Evolutionary conservation across 2,329 filamentous ascomycete species (phyloP).

Genomic region (Phaeophleospora eucalypticola): DNA sequence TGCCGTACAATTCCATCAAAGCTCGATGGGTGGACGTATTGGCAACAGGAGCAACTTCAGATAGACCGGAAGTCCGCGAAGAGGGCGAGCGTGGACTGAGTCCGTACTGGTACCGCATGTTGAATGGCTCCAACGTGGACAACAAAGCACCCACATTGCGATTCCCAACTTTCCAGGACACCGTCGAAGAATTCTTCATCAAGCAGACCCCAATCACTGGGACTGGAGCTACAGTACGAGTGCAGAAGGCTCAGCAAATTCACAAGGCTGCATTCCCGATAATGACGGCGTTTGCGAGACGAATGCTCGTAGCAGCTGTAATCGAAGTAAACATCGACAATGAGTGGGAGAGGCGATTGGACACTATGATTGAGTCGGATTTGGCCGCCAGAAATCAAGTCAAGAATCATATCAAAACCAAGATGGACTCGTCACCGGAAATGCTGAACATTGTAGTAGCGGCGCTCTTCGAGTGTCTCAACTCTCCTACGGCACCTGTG

Average conservation of each 20-base stretch:
- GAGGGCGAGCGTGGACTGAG: slow-evolving; percentile 87
- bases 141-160: slow-evolving; percentile 25
- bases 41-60: slow-evolving; percentile 64
- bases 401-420: slow-evolving; percentile 46
- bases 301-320: slow-evolving; percentile 57
- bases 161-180: slow-evolving; percentile 43
- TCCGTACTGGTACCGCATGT: slow-evolving; percentile 65
- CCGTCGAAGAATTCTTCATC: slow-evolving; percentile 45
- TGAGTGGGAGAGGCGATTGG: slow-evolving; percentile 80
- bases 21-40: slow-evolving; percentile 87
- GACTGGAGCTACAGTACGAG: slow-evolving; percentile 23
- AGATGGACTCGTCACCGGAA: slow-evolving; percentile 38
- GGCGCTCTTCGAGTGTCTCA: slow-evolving; percentile 23
- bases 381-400: slow-evolving; percentile 59
- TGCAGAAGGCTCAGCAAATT: slow-evolving; percentile 15
- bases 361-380: slow-evolving; percentile 67
- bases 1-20: slow-evolving; percentile 72
- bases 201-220: slow-evolving; percentile 26
- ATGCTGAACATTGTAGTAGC: slow-evolving; percentile 19
- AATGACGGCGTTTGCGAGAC: slow-evolving; percentile 39
- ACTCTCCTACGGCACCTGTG: slow-evolving; percentile 33
- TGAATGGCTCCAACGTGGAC: slow-evolving; percentile 45
- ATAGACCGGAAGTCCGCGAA: slow-evolving; percentile 79
- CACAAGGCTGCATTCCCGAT: slow-evolving; percentile 23
- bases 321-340: slow-evolving; percentile 54